These are phyloP conservation scores for Xylaria sp. DNA, from an alignment of 2,329 filamentous ascomycete species.

Conservation along the genomic window DNA sequence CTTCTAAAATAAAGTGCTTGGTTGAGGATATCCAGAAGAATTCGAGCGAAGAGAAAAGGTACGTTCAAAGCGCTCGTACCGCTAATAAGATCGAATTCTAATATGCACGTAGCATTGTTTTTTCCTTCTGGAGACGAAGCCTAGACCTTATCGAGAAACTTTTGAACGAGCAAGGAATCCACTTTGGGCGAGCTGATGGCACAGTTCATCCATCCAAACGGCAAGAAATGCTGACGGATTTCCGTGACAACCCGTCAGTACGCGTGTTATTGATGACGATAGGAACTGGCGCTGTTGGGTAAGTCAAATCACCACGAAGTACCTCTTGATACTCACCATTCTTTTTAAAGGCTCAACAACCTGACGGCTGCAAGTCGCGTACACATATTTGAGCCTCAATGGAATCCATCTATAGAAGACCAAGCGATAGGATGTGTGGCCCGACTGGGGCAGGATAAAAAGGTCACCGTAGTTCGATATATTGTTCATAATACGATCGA, in stretches of 20 bases:
- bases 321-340: not conserved
- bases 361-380: slow-evolving; percentile 47
- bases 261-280: slow-evolving; percentile 49
- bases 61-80: not conserved
- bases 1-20: slow-evolving; percentile 43
- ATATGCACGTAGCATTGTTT: slow-evolving; percentile 47
- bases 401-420: slow-evolving; percentile 49
- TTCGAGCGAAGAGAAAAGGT: slow-evolving; percentile 41
- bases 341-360: slow-evolving; percentile 40
- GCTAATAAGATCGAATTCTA: not conserved
- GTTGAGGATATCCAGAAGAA: slow-evolving; percentile 41
- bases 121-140: slow-evolving; percentile 52
- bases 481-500: slow-evolving; percentile 47
- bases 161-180: slow-evolving; percentile 41
- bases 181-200: slow-evolving; percentile 48
- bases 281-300: slow-evolving; percentile 50
- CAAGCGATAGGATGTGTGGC: slow-evolving; percentile 48
- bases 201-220: slow-evolving; percentile 39
- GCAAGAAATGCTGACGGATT: slow-evolving; percentile 41
- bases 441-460: slow-evolving; percentile 45
- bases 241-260: slow-evolving; percentile 41
- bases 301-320: slow-evolving; percentile 29
- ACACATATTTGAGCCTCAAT: slow-evolving; percentile 50
- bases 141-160: slow-evolving; percentile 47
- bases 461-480: slow-evolving; percentile 45